Conservation (phyloP, 352 stramenopile species). For the Phytophthora foliorum region DNA sequence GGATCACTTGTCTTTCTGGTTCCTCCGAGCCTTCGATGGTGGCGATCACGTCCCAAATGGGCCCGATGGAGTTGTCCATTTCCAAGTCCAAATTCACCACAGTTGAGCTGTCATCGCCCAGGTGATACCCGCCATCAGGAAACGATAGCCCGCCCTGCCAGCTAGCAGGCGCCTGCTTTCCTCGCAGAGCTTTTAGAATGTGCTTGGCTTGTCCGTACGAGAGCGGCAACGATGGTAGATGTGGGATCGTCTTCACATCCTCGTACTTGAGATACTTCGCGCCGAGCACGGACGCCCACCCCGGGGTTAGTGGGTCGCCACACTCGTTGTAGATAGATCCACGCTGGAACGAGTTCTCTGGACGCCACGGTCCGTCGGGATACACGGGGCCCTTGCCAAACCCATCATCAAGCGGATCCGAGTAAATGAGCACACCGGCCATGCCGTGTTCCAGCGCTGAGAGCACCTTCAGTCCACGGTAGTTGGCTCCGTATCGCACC, state of each 20-base stretch:
- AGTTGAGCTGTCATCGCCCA: constrained; percentile 74
- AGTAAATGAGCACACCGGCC: constrained; percentile 86
- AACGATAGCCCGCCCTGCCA: constrained; percentile 75
- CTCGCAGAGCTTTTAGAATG: constrained; percentile 68
- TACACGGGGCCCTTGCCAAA: constrained; percentile 72
- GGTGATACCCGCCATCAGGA: constrained; percentile 57
- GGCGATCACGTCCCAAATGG: constrained; percentile 91
- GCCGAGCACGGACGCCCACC: constrained; percentile 50
- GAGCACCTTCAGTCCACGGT: constrained; percentile 80
- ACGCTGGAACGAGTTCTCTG: constrained; percentile 80
- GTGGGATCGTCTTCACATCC: constrained; percentile 65
- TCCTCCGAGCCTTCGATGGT: constrained; percentile 66
- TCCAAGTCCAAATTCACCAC: constrained; percentile 64
- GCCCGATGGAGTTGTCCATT: constrained; percentile 78
- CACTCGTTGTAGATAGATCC: constrained; percentile 87
- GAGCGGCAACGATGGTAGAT: constrained; percentile 75
- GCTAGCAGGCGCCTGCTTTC: constrained; percentile 50
- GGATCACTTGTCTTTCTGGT: constrained; percentile 75
- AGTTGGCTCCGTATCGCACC: constrained; percentile 80
- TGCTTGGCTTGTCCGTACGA: constrained; percentile 82
- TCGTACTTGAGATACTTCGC: constrained; percentile 51
- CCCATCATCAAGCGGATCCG: constrained; percentile 87
- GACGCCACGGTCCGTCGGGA: constrained; percentile 84
- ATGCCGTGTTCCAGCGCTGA: constrained; percentile 79
- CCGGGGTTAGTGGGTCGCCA: constrained; percentile 73